phyloP scores from a whole-genome alignment of 1,284 basidiomycete species.

The Clitocybe nebularis region DNA sequence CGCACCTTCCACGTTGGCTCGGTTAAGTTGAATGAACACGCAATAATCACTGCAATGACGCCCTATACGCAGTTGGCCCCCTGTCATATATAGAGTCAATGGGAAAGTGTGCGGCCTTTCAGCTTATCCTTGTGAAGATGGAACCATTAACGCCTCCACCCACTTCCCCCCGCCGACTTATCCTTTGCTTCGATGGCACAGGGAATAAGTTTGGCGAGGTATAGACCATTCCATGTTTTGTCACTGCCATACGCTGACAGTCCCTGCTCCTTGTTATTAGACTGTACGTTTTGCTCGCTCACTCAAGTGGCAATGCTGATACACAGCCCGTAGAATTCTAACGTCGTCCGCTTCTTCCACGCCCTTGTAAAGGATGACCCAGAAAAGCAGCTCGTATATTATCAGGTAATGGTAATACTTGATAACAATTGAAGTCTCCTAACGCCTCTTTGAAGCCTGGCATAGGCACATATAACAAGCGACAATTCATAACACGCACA shows the following conservation, averaged over 20 bases:
- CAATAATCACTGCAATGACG: too few relatives aligned
- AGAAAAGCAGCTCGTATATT: slow-evolving; percentile 39
- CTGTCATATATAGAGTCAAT: too few relatives aligned
- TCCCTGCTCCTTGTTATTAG: too few relatives aligned
- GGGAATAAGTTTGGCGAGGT: neutral
- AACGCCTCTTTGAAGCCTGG: slow-evolving; percentile 32
- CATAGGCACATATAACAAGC: slow-evolving; percentile 48
- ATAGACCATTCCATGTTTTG: neutral
- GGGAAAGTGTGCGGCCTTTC: too few relatives aligned
- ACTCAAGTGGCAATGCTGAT: neutral
- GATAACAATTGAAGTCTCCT: neutral
- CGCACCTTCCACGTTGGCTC: too few relatives aligned
- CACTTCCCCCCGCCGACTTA: too few relatives aligned
- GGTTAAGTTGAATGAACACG: too few relatives aligned
- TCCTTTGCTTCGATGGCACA: slow-evolving; percentile 8
- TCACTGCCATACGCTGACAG: slow-evolving; percentile 12
- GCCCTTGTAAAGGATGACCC: slow-evolving; percentile 40
- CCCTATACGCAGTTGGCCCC: too few relatives aligned
- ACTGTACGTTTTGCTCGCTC: slow-evolving; percentile 9
- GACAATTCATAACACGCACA: slow-evolving; percentile 35
- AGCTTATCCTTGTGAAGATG: too few relatives aligned
- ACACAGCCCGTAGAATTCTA: slow-evolving; percentile 29
- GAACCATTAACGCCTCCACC: too few relatives aligned
- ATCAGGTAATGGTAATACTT: slow-evolving; percentile 29
- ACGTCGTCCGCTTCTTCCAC: slow-evolving; percentile 36